A percentile compares a stretch with the other conserved stretches of the same genome.
Conservation (phyloP, 768 basidiomycete species). For the Lactarius pseudohatsudake region DNA sequence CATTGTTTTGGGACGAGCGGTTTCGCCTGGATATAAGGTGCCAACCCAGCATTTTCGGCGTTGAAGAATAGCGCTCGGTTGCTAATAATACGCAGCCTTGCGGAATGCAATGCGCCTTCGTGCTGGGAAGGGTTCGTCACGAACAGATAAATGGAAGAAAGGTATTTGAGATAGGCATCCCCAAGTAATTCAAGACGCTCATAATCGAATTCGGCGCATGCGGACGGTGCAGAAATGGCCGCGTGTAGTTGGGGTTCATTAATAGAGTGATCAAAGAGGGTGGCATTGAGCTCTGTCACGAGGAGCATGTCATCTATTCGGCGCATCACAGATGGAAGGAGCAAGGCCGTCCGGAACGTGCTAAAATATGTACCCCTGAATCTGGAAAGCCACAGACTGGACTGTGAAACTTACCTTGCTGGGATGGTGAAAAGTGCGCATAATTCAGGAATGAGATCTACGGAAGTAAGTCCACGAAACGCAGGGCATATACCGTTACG, state of each 20-base stretch:
- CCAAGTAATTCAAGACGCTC: slow-evolving; percentile 84
- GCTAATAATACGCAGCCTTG: slow-evolving; percentile 69
- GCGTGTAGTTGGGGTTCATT: slow-evolving; percentile 58
- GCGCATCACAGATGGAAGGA: slow-evolving; percentile 72
- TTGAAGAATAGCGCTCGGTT: slow-evolving; percentile 64
- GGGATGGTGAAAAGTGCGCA: slow-evolving; percentile 70
- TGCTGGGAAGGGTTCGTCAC: slow-evolving; percentile 61
- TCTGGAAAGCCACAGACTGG: not conserved
- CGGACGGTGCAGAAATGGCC: slow-evolving; percentile 71
- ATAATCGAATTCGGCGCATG: slow-evolving; percentile 71
- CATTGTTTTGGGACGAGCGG: slow-evolving; percentile 67
- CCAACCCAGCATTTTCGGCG: slow-evolving; percentile 58
- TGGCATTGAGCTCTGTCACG: slow-evolving; percentile 75
- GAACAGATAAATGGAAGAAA: slow-evolving; percentile 72
- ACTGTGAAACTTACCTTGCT: slow-evolving; percentile 52
- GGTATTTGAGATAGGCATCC: slow-evolving; percentile 81
- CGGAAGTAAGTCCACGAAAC: slow-evolving; percentile 10
- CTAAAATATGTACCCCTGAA: slow-evolving; percentile 38
- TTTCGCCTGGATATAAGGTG: slow-evolving; percentile 71
- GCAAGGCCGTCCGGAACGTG: slow-evolving; percentile 62
- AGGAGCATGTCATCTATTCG: slow-evolving; percentile 74
- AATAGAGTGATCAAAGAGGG: slow-evolving; percentile 61
- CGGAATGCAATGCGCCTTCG: slow-evolving; percentile 67
- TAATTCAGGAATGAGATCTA: slow-evolving; percentile 56
- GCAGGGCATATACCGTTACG: slow-evolving; percentile 29